Conservation (phyloP, 2,329 filamentous ascomycete species). For the Cytospora leucostoma region DNA sequence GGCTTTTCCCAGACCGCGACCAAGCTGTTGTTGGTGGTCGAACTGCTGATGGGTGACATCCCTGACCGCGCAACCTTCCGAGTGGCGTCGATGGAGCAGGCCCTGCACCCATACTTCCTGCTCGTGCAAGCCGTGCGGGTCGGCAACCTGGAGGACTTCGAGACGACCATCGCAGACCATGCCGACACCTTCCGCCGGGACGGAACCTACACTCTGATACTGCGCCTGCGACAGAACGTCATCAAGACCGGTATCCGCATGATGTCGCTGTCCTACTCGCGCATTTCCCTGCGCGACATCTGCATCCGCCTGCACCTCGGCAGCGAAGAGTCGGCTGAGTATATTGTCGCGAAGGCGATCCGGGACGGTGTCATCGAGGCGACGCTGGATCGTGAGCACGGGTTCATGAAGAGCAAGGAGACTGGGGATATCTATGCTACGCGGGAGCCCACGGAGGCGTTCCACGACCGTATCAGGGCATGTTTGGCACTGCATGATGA, state of each 20-base stretch:
- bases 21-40: slow-evolving; percentile 94
- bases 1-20: slow-evolving; percentile 96
- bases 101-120: slow-evolving; percentile 89
- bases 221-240: slow-evolving; percentile 94
- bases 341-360: slow-evolving; percentile 98
- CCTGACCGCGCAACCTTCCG: slow-evolving; percentile 94
- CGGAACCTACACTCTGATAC: slow-evolving; percentile 91
- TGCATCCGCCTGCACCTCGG: slow-evolving; percentile 92
- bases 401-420: slow-evolving; percentile 98
- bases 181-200: slow-evolving; percentile 87
- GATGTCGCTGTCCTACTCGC: slow-evolving; percentile 97
- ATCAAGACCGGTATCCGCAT: slow-evolving; percentile 99
- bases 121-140: slow-evolving; percentile 94
- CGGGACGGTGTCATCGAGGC: slow-evolving; percentile 97
- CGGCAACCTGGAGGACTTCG: slow-evolving; percentile 92
- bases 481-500: slow-evolving; percentile 93
- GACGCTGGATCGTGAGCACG: slow-evolving; percentile 87
- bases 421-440: slow-evolving; percentile 95
- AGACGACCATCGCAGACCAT: slow-evolving; percentile 80
- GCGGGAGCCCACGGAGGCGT: slow-evolving; percentile 91
- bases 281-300: slow-evolving; percentile 95
- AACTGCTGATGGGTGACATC: slow-evolving; percentile 97
- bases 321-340: slow-evolving; percentile 96
- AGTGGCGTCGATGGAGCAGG: slow-evolving; percentile 80
- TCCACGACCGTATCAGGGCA: slow-evolving; percentile 93